Base-by-base conservation (phyloP, 495 filamentous ascomycete genomes). In the Rhypophila decipiens region DNA sequence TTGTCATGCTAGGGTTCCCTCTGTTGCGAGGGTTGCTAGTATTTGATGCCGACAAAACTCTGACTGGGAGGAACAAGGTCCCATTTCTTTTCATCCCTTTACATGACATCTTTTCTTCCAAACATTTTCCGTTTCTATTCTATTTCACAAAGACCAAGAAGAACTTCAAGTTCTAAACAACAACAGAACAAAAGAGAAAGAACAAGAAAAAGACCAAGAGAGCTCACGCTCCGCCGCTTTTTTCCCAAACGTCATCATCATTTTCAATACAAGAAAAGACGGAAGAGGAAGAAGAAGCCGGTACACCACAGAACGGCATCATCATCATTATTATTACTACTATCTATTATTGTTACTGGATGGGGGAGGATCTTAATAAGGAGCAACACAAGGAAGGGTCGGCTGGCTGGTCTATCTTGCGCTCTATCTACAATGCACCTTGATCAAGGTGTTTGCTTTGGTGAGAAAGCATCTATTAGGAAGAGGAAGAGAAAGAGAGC, bases 1-100 rank as follows among this genome's bases (percentile, higher is more conserved):
- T 52, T 93, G 88, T 50, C 87, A 95, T 60, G 90, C 93, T 31
- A 84, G 72, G 24, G 63, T 68, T 37, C 71, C 71, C 8, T 66
- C 71, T 47, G 54, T 58, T 2, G 61, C 60, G 24, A 51, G 70
- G 36, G 61, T 72, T 20, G 71, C 70, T 18, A 74, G 66, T 46
- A 71, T 74, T 42, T 74, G 50, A 71, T n/a, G n/a, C 11, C 5
- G 21, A 13, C 22, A 24, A n/a, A n/a, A n/a, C n/a, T n/a, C n/a
- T n/a, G n/a, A n/a, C n/a, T n/a, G n/a, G n/a, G n/a, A n/a, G n/a
- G n/a, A n/a, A n/a, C n/a, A n/a, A n/a, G n/a, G n/a, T n/a, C n/a
- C n/a, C n/a, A n/a, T n/a, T n/a, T n/a, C n/a, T n/a, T n/a, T n/a
- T n/a, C n/a, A n/a, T n/a, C n/a, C n/a, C n/a, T n/a, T n/a, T n/a